Evolutionary conservation across 2,329 filamentous ascomycete species (phyloP).

Genomic region (Fusarium tupiense): DNA sequence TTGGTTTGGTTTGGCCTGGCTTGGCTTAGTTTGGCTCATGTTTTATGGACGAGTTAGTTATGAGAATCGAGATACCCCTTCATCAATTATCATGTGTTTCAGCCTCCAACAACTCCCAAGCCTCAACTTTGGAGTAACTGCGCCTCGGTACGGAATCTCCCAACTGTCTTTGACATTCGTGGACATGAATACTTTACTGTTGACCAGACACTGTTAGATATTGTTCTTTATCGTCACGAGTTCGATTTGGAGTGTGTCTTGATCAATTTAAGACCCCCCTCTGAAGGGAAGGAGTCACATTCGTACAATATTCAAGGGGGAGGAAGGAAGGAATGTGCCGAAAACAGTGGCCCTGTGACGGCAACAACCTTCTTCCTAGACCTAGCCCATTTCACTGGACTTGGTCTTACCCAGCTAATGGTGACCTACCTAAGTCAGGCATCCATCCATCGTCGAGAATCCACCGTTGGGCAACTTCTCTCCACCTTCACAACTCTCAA

Average conservation of each 20-base stretch:
- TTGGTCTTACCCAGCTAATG: constrained; percentile 3
- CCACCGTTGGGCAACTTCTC: constrained; percentile 16
- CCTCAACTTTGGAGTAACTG: not conserved
- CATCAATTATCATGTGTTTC: not conserved
- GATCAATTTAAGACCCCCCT: not conserved
- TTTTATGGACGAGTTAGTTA: not conserved
- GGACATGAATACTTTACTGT: not conserved
- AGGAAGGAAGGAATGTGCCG: constrained; percentile 25
- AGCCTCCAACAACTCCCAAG: not conserved
- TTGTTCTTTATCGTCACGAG: not conserved
- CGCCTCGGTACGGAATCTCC: not conserved
- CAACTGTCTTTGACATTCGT: not conserved
- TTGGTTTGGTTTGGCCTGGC: no score
- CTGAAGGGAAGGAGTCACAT: not conserved
- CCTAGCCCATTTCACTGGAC: not conserved
- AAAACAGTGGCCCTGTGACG: constrained; percentile 14
- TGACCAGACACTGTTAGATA: not conserved
- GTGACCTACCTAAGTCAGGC: constrained; percentile 11
- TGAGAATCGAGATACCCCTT: constrained; percentile 3
- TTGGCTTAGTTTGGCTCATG: not conserved
- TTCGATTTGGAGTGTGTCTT: not conserved
- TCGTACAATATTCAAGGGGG: not conserved
- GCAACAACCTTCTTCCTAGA: constrained; percentile 16
- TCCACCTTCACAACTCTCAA: not conserved
- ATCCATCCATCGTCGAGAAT: constrained; percentile 16